Percentiles rank a stretch among this genome's conserved stretches.
phyloP scores from a whole-genome alignment of 306 rosid species.

The Cotoneaster glaucophyllus region DNA sequence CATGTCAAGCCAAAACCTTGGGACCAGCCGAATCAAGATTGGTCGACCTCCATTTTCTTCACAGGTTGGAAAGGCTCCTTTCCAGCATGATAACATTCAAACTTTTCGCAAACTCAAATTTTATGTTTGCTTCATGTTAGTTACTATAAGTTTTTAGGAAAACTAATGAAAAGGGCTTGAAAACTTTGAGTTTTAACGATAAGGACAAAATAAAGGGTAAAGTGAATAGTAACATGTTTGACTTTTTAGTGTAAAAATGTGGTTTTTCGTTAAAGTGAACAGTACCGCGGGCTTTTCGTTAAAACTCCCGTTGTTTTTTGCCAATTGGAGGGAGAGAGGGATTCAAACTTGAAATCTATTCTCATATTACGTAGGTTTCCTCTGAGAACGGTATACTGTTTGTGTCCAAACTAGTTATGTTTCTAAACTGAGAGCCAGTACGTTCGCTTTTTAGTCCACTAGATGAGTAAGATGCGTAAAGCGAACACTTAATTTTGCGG shows the following conservation, averaged over 20 bases:
- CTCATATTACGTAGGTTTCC: neutral
- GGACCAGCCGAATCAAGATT: constrained; percentile 42
- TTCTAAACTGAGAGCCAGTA: neutral
- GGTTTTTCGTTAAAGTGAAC: too few relatives aligned
- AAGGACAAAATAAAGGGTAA: too few relatives aligned
- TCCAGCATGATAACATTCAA: neutral
- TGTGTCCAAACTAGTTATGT: neutral
- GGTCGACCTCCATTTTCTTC: neutral
- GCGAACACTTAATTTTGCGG: neutral
- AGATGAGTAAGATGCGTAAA: neutral
- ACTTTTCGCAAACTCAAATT: neutral
- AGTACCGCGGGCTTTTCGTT: too few relatives aligned
- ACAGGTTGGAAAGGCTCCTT: constrained; percentile 20
- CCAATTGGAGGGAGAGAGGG: neutral
- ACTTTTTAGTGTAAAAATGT: too few relatives aligned
- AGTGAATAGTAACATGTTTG: too few relatives aligned
- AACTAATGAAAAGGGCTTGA: too few relatives aligned
- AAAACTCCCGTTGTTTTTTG: too few relatives aligned
- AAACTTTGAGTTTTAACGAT: too few relatives aligned
- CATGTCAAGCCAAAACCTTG: constrained; percentile 15
- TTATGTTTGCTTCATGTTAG: neutral
- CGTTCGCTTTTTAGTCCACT: neutral
- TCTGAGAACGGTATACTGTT: too few relatives aligned
- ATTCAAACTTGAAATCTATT: neutral
- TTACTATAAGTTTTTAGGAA: neutral